Evolutionary conservation across 179 eudicot species (phyloP), one percentile per base, ranked within the genome.

Genomic region (Spergularia azorica): DNA sequence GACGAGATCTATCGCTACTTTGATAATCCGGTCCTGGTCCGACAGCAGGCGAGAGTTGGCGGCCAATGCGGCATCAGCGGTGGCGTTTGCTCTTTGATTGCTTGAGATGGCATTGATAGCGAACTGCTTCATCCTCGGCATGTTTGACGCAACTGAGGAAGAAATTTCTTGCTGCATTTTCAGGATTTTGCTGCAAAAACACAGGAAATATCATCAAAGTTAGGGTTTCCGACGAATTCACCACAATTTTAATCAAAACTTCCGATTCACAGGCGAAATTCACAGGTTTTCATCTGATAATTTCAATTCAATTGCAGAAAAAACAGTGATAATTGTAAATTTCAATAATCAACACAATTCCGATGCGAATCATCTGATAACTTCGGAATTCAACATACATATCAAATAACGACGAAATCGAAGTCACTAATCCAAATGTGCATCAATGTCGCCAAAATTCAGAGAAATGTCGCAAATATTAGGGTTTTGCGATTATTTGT

Each of bases 11-110:
- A 26, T 0, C 32, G 32, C 32, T 26, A 26, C 32, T 26, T 26
- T 26, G 32, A 26, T 26, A 26, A 26, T 26, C 32, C 32, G 32
- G 32, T 26, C 2, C 2, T 26, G 0, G 84, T 74, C 67, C 6
- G 87, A 51, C 83, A 82, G 68, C 60, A 84, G 76, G 65, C 85
- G 79, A 43, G 87, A 79, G 52, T 79, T 72, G 38, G 74, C 63
- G 9, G 54, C 48, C 48, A 66, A 43, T 4, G 76, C 76, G 9
- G 79, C 79, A 5, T 77, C 73, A 9, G 77, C 58, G 11, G 71
- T 58, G 39, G 21, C 32, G n/a, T 51, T 73, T 64, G 80, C 21
- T 21, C 13, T 43, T 15, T 54, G 73, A 3, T 17, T 72, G 38
- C 17, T 16, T 17, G 62, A 39, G 4, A 32, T 71, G 26, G 46